These are phyloP conservation scores for Wickerhamomyces hampshirensis DNA, from an alignment of 805 yeast genomes.

Conservation along the genomic window DNA sequence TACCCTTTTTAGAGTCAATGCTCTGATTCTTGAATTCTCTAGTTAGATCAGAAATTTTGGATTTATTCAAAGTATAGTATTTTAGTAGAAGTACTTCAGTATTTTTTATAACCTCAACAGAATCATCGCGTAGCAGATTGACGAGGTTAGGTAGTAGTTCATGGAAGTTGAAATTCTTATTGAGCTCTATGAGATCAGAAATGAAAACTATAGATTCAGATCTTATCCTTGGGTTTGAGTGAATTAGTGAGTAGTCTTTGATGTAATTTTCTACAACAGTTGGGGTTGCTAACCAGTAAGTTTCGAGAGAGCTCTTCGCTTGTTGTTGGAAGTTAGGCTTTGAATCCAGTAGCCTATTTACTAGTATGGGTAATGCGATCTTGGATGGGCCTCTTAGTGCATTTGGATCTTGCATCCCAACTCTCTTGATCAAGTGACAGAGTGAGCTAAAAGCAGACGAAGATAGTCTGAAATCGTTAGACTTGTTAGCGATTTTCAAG, in stretches of 20 bases:
- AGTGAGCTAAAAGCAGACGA: conserved; percentile 43
- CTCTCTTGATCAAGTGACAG: conserved; percentile 53
- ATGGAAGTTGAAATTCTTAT: conserved; percentile 30
- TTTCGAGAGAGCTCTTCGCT: conserved; percentile 47
- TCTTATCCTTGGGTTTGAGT: conserved; percentile 33
- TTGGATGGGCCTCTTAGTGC: conserved; percentile 38
- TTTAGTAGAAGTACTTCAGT: conserved; percentile 22
- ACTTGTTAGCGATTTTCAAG: conserved; percentile 39
- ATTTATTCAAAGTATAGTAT: conserved; percentile 20
- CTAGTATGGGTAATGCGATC: conserved; percentile 46
- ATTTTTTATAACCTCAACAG: conserved; percentile 21
- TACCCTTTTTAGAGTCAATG: conserved; percentile 16
- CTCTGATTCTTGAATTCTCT: conserved; percentile 21
- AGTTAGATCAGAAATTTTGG: conserved; percentile 13
- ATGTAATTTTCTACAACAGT: conserved; percentile 40
- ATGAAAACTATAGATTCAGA: conserved; percentile 43
- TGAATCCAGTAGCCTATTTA: conserved; percentile 40
- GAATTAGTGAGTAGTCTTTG: conserved; percentile 39
- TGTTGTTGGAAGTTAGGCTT: conserved; percentile 34
- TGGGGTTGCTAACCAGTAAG: conserved; percentile 51
- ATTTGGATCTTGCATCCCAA: conserved; percentile 49
- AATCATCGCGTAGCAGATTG: conserved; percentile 23
- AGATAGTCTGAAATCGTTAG: conserved; percentile 34
- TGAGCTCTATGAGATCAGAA: conserved; percentile 34
- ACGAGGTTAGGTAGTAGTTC: conserved; percentile 23